phyloP scores from a whole-genome alignment of 257 asterid species.

The Avicennia marina region DNA sequence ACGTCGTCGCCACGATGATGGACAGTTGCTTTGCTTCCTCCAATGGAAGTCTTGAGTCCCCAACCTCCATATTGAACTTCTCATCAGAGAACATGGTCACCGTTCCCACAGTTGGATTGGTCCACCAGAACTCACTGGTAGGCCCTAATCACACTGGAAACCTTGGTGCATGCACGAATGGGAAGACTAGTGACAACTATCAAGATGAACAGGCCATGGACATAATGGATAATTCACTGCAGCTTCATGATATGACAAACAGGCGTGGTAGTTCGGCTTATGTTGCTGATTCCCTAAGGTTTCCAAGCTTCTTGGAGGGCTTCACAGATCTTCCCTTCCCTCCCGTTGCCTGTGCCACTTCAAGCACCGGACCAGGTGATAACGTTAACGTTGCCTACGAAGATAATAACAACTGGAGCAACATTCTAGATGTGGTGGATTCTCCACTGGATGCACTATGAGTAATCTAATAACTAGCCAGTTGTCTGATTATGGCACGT shows the following conservation, averaged over 20 bases:
- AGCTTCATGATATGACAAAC: slow-evolving; percentile 12
- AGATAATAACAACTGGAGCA: neutral
- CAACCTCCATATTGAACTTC: slow-evolving; percentile 38
- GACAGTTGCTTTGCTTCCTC: slow-evolving; percentile 8
- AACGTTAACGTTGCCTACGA: neutral
- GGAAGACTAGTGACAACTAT: neutral
- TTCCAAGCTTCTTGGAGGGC: slow-evolving; percentile 31
- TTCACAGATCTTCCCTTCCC: slow-evolving; percentile 9
- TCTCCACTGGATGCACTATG: neutral
- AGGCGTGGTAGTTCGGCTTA: neutral
- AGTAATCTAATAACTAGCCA: neutral
- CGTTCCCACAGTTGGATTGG: slow-evolving; percentile 6
- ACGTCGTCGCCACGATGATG: slow-evolving; percentile 5
- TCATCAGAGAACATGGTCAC: slow-evolving; percentile 17
- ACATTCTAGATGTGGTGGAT: neutral
- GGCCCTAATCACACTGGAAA: slow-evolving; percentile 4
- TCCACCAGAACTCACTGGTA: neutral
- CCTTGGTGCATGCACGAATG: neutral
- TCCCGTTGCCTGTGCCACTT: neutral
- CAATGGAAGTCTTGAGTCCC: slow-evolving; percentile 28
- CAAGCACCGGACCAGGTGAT: neutral
- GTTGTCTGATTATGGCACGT: too few species aligned
- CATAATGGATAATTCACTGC: slow-evolving; percentile 19
- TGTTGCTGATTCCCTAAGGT: slow-evolving; percentile 14
- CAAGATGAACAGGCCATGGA: slow-evolving; percentile 11